Evolutionary conservation across 345 rosid genomes (phyloP).

Genomic region (Arabis alpina): DNA sequence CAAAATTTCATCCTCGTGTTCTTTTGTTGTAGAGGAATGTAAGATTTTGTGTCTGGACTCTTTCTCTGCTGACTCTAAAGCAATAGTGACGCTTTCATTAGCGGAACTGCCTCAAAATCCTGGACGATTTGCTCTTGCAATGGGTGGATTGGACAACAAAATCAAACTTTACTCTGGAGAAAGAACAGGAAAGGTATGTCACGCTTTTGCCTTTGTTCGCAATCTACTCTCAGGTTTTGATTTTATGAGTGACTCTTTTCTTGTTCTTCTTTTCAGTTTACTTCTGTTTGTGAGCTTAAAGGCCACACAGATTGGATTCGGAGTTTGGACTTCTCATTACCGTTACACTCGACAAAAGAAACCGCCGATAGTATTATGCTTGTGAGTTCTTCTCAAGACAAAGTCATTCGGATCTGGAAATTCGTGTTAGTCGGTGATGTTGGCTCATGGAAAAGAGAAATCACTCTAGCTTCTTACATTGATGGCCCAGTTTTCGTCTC

Average conservation of each 20-base stretch:
- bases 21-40: conserved; percentile 61
- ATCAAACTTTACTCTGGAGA: conserved; percentile 76
- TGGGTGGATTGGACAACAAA: conserved; percentile 93
- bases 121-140: conserved; percentile 64
- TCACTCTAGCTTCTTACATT: conserved; percentile 79
- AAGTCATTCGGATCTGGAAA: conserved; percentile 90
- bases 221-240: neutral
- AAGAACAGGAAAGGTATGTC: conserved; percentile 70
- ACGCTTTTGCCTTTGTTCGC: neutral
- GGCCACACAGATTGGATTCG: conserved; percentile 97
- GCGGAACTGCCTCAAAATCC: conserved; percentile 74
- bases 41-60: conserved; percentile 62
- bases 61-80: conserved; percentile 67
- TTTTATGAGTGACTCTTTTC: conserved; percentile 2
- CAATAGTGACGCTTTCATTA: conserved; percentile 81
- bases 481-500: conserved; percentile 81
- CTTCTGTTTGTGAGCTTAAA: conserved; percentile 81
- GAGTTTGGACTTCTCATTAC: conserved; percentile 94
- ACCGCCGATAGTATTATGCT: conserved; percentile 58
- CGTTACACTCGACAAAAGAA: conserved; percentile 47
- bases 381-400: conserved; percentile 97
- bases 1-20: conserved; percentile 3
- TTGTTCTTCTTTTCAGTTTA: conserved; percentile 54
- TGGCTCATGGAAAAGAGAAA: conserved; percentile 52
- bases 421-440: conserved; percentile 47